Evolutionary conservation across 129 eudicot genomes (phyloP).

Genomic region (Lactuca sativa): DNA sequence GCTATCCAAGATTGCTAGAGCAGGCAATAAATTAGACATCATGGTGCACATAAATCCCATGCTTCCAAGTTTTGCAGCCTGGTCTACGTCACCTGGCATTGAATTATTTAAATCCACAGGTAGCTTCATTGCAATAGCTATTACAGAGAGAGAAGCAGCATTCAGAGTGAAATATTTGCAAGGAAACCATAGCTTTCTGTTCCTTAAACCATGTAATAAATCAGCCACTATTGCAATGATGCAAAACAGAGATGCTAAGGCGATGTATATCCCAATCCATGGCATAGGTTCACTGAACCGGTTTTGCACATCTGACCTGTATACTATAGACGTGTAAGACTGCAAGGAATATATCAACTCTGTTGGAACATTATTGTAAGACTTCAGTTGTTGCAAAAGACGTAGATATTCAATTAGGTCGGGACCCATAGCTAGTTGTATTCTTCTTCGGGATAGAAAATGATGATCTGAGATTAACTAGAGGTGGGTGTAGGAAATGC

Average conservation of each 20-base stretch:
- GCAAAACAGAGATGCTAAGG: not conserved
- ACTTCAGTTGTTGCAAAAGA: not conserved
- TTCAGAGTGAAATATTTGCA: constrained; percentile 27
- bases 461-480: not conserved
- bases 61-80: not conserved
- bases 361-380: not conserved
- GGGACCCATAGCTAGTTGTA: not conserved
- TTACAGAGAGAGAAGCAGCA: constrained; percentile 28
- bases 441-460: not conserved
- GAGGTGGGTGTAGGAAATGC: not conserved
- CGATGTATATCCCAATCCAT: not conserved
- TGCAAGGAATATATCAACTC: not conserved
- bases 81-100: constrained; percentile 5
- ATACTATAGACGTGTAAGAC: not conserved
- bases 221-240: not conserved
- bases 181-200: not conserved
- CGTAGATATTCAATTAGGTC: not conserved
- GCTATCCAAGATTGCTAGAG: not conserved
- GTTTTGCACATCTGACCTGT: not conserved
- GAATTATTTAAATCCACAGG: constrained; percentile 25
- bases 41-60: not conserved
- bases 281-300: not conserved
- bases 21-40: not conserved
- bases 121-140: constrained; percentile 37
- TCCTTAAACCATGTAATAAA: not conserved